These are phyloP conservation scores for Beauveria rudraprayagi DNA, from an alignment of 2,329 filamentous ascomycete genomes.

Conservation along the genomic window DNA sequence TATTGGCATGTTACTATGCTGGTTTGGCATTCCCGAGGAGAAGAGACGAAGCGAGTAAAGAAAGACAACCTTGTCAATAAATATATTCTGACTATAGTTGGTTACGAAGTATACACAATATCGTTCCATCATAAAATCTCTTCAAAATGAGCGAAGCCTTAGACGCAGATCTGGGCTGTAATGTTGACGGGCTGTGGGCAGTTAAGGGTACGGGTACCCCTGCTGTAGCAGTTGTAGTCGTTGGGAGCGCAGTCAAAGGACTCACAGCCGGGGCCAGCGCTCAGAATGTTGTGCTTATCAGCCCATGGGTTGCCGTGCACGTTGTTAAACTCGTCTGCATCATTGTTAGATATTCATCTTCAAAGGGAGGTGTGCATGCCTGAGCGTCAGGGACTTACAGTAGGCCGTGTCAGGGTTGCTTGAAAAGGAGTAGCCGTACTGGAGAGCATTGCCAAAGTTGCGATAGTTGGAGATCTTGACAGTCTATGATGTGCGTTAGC, in stretches of 20 bases:
- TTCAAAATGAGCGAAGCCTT: not conserved
- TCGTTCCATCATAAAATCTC: not conserved
- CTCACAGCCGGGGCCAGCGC: conserved; percentile 29
- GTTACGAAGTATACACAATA: not conserved
- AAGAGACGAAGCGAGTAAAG: conserved; percentile 52
- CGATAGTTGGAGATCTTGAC: conserved; percentile 33
- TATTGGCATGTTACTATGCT: conserved; percentile 55
- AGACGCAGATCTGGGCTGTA: conserved; percentile 21
- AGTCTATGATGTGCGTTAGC: conserved; percentile 22
- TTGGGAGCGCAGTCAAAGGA: conserved; percentile 30
- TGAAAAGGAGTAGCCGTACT: conserved; percentile 37
- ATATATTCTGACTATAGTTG: not conserved
- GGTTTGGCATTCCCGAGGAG: conserved; percentile 50
- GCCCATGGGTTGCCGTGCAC: conserved; percentile 35
- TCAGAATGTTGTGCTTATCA: conserved; percentile 27
- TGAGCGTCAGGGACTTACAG: conserved; percentile 23
- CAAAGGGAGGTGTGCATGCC: not conserved
- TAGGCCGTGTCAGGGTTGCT: conserved; percentile 29
- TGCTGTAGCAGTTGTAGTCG: conserved; percentile 32
- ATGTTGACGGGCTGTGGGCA: conserved; percentile 33
- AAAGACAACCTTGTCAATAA: not conserved
- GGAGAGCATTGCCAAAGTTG: conserved; percentile 29
- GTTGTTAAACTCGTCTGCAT: conserved; percentile 31
- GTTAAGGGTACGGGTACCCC: conserved; percentile 21
- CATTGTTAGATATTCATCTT: not conserved